Percentiles rank a stretch among this genome's conserved stretches.
These are phyloP conservation scores for Ophiognomonia clavigignenti-juglandacearum DNA, from an alignment of 2,329 filamentous ascomycete genomes.

Conservation along the genomic window DNA sequence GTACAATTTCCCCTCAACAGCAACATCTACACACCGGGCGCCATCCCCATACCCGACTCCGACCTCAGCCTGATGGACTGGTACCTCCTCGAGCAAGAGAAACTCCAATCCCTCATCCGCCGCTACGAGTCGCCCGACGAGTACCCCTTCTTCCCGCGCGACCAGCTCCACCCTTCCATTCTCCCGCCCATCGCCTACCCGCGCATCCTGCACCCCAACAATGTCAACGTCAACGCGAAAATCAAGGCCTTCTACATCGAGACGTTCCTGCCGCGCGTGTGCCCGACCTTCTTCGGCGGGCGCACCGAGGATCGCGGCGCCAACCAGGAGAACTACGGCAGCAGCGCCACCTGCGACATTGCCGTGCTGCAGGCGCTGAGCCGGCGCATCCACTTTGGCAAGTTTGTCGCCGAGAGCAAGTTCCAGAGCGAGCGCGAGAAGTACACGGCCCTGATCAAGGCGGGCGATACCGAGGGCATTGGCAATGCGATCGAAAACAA, in stretches of 20 bases:
- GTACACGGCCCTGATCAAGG: conserved; percentile 79
- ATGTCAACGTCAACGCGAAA: conserved; percentile 83
- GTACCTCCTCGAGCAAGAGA: conserved; percentile 86
- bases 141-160: conserved; percentile 85
- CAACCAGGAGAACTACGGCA: conserved; percentile 91
- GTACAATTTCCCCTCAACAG: conserved; percentile 94
- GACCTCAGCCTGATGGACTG: conserved; percentile 86
- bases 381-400: conserved; percentile 91
- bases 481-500: conserved; percentile 86
- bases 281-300: conserved; percentile 65
- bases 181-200: conserved; percentile 88
- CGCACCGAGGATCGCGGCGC: conserved; percentile 78
- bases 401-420: conserved; percentile 96
- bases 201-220: conserved; percentile 77
- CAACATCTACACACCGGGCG: conserved; percentile 78
- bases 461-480: conserved; percentile 73
- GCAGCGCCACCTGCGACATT: conserved; percentile 86
- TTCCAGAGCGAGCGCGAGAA: conserved; percentile 77
- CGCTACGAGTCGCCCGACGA: conserved; percentile 96
- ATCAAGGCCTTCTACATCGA: conserved; percentile 84
- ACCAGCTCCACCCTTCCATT: conserved; percentile 72
- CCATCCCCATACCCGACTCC: conserved; percentile 70
- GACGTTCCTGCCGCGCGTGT: conserved; percentile 78
- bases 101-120: conserved; percentile 84
- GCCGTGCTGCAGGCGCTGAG: conserved; percentile 84